Base-by-base conservation (phyloP, 1,139 yeast species). In the Magnusiomyces sp. region DNA sequence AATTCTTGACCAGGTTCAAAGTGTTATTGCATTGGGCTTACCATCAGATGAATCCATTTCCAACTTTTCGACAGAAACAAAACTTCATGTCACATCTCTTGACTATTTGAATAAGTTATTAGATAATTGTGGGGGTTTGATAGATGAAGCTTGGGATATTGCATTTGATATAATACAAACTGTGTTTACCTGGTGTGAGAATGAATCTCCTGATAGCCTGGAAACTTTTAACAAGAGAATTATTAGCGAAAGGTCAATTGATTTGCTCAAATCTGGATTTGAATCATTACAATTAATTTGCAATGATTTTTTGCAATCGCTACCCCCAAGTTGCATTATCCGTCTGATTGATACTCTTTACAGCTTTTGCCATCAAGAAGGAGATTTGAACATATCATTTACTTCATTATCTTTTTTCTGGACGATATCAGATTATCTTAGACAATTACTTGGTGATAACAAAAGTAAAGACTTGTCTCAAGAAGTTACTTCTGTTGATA, bases 351-450 rank as follows among this genome's bases (percentile, higher is more conserved):
- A 86, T 56, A 80, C 90, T 1, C 71, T 90, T 42, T 77, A 75
- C 56, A 76, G 79, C 55, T 92, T 88, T 64, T 82, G 88, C 43
- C 67, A 73, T 11, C 97, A 92, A 60, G 67, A 66, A 1, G 73
- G 71, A 54, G 95, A 89, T 58, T 67, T 90, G 58, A 92, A 92
- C 62, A 85, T 88, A 36, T 86, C 96, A 0, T 89, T 90, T 62
- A 86, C 95, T 49, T 81, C 96, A 0, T 85, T 89, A 7, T 86
- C 96, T 59, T 86, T 88, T 59, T 90, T 88, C 61, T 92, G 97
- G 97, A 66, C 84, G 34, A 78, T 90, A 7, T 84, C 95, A 57
- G 97, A 90, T 62, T 79, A 83, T 50, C 69, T 86, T 45, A 79
- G 75, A 52, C 63, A 64, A 20, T 36, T 40, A 39, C 37, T 51